Evolutionary conservation across 1,139 yeast species (phyloP).

Genomic region (Diutina sp.): DNA sequence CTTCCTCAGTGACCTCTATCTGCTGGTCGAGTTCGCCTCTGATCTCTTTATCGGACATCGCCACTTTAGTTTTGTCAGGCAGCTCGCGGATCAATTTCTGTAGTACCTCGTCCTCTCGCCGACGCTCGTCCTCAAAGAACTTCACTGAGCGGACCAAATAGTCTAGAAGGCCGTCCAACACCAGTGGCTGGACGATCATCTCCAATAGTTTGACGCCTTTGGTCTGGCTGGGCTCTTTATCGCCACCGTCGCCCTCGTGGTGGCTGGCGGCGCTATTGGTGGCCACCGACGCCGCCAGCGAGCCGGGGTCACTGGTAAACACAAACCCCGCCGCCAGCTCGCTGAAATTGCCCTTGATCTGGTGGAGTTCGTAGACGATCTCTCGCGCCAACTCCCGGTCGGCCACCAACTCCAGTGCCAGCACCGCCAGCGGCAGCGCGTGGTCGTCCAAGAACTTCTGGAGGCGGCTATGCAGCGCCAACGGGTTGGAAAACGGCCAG

Average conservation of each 20-base stretch:
- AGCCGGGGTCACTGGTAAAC: conserved; percentile 2
- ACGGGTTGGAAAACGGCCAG: conserved; percentile 34
- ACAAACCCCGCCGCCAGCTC: background rate
- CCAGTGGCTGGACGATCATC: conserved; percentile 32
- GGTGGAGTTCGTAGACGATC: conserved; percentile 23
- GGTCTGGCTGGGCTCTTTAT: conserved; percentile 8
- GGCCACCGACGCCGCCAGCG: conserved; percentile 24
- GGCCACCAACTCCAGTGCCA: conserved; percentile 22
- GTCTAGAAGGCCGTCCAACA: conserved; percentile 27
- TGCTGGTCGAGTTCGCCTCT: background rate
- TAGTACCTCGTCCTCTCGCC: conserved; percentile 12
- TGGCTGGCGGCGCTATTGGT: background rate
- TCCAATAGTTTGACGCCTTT: conserved; percentile 30
- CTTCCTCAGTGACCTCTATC: background rate
- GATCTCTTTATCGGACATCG: background rate
- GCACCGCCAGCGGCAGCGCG: conserved; percentile 20
- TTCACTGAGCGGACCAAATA: conserved; percentile 24
- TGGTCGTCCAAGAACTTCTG: conserved; percentile 30
- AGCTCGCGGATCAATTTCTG: background rate
- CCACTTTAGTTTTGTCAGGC: conserved; percentile 1
- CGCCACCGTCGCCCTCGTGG: background rate
- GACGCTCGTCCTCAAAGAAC: conserved; percentile 18
- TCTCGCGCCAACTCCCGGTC: conserved; percentile 28
- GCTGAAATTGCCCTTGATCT: background rate
- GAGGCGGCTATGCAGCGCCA: conserved; percentile 26